These are phyloP conservation scores for Blastomyces emzantsi DNA, from an alignment of 2,329 filamentous ascomycete species.

Conservation along the genomic window DNA sequence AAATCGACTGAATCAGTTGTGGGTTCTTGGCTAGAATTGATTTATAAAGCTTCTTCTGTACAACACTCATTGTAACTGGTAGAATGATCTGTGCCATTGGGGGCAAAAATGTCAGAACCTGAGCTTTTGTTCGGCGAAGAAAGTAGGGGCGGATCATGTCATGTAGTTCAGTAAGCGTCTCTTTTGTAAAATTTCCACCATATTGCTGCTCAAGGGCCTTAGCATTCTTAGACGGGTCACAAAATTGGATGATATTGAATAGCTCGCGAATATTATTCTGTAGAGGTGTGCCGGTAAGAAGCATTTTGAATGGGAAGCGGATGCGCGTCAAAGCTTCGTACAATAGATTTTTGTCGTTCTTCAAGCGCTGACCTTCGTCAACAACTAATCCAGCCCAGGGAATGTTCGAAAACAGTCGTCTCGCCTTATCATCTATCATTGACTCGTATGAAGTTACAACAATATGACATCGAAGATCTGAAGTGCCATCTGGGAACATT, in stretches of 20 bases:
- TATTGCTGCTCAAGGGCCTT: constrained; percentile 66
- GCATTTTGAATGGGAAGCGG: constrained; percentile 70
- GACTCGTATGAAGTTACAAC: constrained; percentile 95
- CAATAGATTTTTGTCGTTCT: constrained; percentile 79
- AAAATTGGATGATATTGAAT: constrained; percentile 93
- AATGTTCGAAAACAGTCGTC: constrained; percentile 56
- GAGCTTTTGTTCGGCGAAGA: constrained; percentile 72
- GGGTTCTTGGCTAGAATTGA: constrained; percentile 89
- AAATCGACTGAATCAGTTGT: constrained; percentile 77
- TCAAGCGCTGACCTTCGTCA: constrained; percentile 90
- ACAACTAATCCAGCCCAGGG: constrained; percentile 84
- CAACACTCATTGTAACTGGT: constrained; percentile 85
- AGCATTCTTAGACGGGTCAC: constrained; percentile 65
- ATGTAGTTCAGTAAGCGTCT: constrained; percentile 74
- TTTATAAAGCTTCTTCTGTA: constrained; percentile 92
- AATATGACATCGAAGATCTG: constrained; percentile 73
- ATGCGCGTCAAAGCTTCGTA: constrained; percentile 66
- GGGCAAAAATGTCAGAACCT: constrained; percentile 84
- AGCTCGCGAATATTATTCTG: constrained; percentile 80
- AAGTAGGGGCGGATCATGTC: constrained; percentile 68
- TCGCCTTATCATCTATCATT: constrained; percentile 62
- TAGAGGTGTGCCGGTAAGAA: constrained; percentile 81
- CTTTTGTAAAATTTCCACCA: constrained; percentile 59
- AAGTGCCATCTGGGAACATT: constrained; percentile 57
- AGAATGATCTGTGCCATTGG: constrained; percentile 92